Conservation (phyloP, 768 basidiomycete species). For the Suillus tomentosus region DNA sequence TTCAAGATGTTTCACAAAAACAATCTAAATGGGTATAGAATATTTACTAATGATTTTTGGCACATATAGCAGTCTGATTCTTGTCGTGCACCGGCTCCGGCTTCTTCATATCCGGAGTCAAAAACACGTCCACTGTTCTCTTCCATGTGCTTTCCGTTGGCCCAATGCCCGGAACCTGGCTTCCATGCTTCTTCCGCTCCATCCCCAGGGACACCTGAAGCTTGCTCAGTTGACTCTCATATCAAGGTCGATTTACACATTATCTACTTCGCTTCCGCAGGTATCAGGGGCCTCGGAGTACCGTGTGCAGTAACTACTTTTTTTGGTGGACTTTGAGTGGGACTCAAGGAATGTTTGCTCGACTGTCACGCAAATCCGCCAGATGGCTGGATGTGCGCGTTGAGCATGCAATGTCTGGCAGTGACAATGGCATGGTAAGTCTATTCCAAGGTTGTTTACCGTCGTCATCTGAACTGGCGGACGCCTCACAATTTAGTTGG, state of each 20-base stretch:
- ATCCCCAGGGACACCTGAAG: not conserved
- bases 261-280: not conserved
- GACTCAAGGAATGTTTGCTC: slow-evolving; percentile 13
- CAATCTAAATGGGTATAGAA: too few species aligned
- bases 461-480: slow-evolving; percentile 1
- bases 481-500: slow-evolving; percentile 10
- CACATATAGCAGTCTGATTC: not conserved
- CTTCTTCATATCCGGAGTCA: not conserved
- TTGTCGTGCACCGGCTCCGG: slow-evolving; percentile 15
- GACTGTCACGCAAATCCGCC: slow-evolving; percentile 15
- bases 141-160: slow-evolving; percentile 1
- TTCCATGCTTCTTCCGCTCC: not conserved
- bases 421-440: slow-evolving; percentile 19
- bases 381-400: slow-evolving; percentile 18
- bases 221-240: not conserved
- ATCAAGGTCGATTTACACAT: not conserved
- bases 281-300: not conserved
- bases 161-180: not conserved
- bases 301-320: not conserved
- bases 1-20: too few species aligned
- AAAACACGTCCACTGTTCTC: not conserved
- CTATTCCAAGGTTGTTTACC: not conserved
- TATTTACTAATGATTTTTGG: too few species aligned
- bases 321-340: not conserved
- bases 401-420: slow-evolving; percentile 11